These are phyloP conservation scores for Zymoseptoria brevis DNA, from an alignment of 2,329 filamentous ascomycete species.

Conservation along the genomic window DNA sequence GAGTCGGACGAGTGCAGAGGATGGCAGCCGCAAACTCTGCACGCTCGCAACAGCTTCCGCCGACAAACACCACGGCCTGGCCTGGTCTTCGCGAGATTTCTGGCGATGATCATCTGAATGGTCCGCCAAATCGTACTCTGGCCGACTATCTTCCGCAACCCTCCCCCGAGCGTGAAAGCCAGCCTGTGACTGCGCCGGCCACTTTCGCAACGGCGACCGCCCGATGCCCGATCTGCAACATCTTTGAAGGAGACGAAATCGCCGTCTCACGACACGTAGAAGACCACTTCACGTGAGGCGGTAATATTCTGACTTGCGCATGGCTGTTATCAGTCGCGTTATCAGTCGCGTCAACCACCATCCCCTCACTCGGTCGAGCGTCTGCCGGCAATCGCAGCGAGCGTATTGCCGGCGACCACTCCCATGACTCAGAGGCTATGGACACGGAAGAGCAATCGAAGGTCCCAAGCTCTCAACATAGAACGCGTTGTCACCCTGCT, in stretches of 20 bases:
- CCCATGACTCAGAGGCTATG: neutral
- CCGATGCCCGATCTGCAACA: conserved; percentile 57
- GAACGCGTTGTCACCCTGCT: neutral
- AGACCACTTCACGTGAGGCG: conserved; percentile 39
- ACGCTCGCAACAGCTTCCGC: conserved; percentile 2
- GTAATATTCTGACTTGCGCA: neutral
- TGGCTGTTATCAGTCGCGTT: neutral
- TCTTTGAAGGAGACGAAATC: conserved; percentile 59
- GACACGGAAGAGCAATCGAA: neutral
- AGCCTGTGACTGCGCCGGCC: neutral
- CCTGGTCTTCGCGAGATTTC: conserved; percentile 4
- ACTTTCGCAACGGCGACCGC: conserved; percentile 25
- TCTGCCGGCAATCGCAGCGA: neutral
- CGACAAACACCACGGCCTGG: neutral
- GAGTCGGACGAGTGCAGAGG: conserved; percentile 65
- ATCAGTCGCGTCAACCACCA: neutral
- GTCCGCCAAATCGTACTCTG: conserved; percentile 22
- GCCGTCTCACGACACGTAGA: conserved; percentile 63
- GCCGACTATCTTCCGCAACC: conserved; percentile 21
- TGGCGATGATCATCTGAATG: conserved; percentile 7
- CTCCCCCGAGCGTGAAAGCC: neutral
- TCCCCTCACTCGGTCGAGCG: neutral
- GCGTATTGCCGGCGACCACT: neutral
- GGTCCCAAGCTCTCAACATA: neutral
- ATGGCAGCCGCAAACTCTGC: conserved; percentile 34